These are phyloP conservation scores for Knoxdaviesia proteae DNA, from an alignment of 2,329 filamentous ascomycete species.

Conservation along the genomic window DNA sequence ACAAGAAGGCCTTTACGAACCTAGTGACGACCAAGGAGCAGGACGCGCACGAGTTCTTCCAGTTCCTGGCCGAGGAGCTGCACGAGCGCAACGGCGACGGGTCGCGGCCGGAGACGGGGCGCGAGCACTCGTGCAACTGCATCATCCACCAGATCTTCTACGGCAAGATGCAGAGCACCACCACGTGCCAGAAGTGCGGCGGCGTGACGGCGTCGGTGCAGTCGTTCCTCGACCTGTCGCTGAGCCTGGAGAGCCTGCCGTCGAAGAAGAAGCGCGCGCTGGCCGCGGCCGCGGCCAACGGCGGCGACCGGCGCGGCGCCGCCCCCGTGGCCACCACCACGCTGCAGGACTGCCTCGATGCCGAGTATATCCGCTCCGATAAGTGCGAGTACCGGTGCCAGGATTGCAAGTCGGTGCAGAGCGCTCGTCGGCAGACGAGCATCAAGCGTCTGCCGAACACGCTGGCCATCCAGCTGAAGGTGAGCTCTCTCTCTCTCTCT, in stretches of 20 bases:
- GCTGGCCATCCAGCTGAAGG: conserved; percentile 81
- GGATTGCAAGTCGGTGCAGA: conserved; percentile 55
- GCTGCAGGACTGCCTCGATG: conserved; percentile 54
- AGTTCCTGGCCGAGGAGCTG: conserved; percentile 81
- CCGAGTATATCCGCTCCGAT: conserved; percentile 73
- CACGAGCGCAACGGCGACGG: conserved; percentile 63
- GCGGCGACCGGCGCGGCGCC: too few species aligned
- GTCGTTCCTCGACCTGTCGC: conserved; percentile 74
- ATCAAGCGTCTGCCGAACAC: conserved; percentile 77
- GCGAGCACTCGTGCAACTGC: conserved; percentile 55
- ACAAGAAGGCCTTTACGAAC: conserved; percentile 49
- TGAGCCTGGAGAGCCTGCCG: conserved; percentile 58
- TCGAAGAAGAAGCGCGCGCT: conserved; percentile 40
- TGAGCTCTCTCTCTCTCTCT: conserved; percentile 15
- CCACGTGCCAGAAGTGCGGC: conserved; percentile 73
- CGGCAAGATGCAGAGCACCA: conserved; percentile 74
- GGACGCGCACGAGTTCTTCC: conserved; percentile 93
- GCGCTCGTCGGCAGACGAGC: conserved; percentile 65
- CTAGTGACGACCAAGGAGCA: conserved; percentile 85
- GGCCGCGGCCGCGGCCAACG: conserved; percentile 7
- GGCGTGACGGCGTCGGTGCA: conserved; percentile 69
- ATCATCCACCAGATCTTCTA: conserved; percentile 91
- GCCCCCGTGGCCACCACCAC: conserved; percentile 21
- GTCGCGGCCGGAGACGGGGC: conserved; percentile 36
- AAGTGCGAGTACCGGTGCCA: conserved; percentile 78